Base-by-base conservation (phyloP, 371 early-diverging fungal genomes). In the Mucor irregularis region DNA sequence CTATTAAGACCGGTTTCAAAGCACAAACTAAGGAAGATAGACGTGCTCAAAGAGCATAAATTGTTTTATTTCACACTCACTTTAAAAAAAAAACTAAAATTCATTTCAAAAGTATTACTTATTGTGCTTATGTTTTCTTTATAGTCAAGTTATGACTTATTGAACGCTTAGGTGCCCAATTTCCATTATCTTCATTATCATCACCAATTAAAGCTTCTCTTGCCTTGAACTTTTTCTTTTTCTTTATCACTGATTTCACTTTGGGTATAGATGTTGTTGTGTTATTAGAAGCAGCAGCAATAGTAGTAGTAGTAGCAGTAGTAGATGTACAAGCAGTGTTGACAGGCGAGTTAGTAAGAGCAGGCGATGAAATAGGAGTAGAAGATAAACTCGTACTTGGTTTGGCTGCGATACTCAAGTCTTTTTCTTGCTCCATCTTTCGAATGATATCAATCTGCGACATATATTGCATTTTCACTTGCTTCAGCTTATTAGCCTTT, bases 1-100 rank as follows among this genome's bases (percentile, higher is more conserved):
- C 97, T 47, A 97, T 99, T 73, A 97, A 97, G 83, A 90, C 95
- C 71, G 99, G 99, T 85, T 96, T 95, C 88, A 89, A 93, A 84
- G 97, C 97, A 44, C 90, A 91, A 54, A 85, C 90, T 19, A 78
- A 74, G 60, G 78, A 78, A 64, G 79, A 79, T 63, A 85, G 82
- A 76, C 83, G 85, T 73, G 78, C 83, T 28, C 69, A 66, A 34
- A 62, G 76, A 61, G 73, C 76, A 28, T 76, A 67, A 67, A 57
- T 58, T 37, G 28, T 37, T 21, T 50, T 50, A 29, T 40, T 39
- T 56, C 14, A 39, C 48, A 19, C 30, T 39, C n/a, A n/a, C 21
- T 13, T n/a, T n/a, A 35, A 35, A 35, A 35, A 11, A 7, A 35
- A 35, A 11, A 35, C 9, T 35, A 35, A 5, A 19, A 39, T 39